Base-by-base conservation (phyloP, 352 stramenopile species). In the Globisporangium nodosum region DNA sequence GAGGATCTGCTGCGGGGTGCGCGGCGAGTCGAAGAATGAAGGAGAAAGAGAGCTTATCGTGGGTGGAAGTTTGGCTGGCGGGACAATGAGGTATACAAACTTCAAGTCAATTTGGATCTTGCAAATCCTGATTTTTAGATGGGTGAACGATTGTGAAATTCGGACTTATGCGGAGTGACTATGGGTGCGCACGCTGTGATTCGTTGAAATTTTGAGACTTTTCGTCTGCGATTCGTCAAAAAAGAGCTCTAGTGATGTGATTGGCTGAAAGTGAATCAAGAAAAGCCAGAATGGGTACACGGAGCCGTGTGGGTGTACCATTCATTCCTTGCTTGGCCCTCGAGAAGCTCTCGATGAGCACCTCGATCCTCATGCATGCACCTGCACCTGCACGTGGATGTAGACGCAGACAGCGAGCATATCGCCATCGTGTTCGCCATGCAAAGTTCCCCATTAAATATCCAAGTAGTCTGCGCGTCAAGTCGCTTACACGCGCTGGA, bases 71-170 rank as follows among this genome's bases (percentile, higher is more conserved):
- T 27, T 27, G 24, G 24, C 24, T 27, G 24, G 24, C 24, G 24
- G 24, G 24, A 27, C 24, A 27, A 27, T 27, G 12, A 50, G 0
- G 35, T 12, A 53, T 43, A 43, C 37, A 43, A 43, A 43, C 37
- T 43, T 16, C 37, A 43, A 18, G 37, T 18, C 12, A 18, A 16
- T 4, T 3, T 9, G 35, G 11, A 40, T 40, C 35, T 15, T 15
- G 27, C 35, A 21, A 35, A 47, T 37, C 46, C 55, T 61, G 55
- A 61, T 61, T 54, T 61, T 54, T 15, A 18, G 16, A 43, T 60
- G 54, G 54, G 54, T 60, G 54, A n/a, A 47, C 11, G 21, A 37
- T 37, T 37, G 33, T 11, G 33, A 37, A 37, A 37, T 9, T 43
- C 37, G 37, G 12, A 43, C 37, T 43, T 43, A 18, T 2, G 1